phyloP scores from a whole-genome alignment of 495 filamentous ascomycete species.

The Hypoxylon trugodes region DNA sequence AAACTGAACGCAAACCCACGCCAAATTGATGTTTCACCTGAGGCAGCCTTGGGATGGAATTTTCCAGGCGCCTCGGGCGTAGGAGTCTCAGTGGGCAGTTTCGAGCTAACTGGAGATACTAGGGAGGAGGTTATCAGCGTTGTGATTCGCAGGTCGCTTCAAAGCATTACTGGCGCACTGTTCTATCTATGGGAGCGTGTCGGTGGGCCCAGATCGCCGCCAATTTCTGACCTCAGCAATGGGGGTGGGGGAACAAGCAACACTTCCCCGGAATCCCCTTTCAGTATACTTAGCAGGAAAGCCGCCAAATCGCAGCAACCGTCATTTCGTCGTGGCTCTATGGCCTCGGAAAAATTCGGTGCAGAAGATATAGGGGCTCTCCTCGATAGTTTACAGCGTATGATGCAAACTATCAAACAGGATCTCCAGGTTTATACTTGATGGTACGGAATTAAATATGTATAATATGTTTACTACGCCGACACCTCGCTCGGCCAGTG shows the following conservation, averaged over 20 bases:
- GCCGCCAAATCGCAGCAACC: not conserved
- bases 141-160: not conserved
- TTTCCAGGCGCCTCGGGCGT: not conserved
- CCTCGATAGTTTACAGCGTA: not conserved
- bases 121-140: slow-evolving; percentile 1
- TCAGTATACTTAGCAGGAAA: not conserved
- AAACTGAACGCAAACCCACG: not conserved
- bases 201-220: not conserved
- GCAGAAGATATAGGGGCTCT: slow-evolving; percentile 2
- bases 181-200: slow-evolving; percentile 1
- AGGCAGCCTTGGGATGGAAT: not conserved
- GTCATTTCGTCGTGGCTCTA: too few relatives aligned
- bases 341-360: not conserved
- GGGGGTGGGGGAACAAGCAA: not conserved
- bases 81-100: not conserved
- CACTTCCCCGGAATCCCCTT: not conserved
- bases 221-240: not conserved
- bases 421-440: not conserved
- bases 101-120: not conserved
- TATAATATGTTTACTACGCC: too few relatives aligned
- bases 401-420: not conserved
- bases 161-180: not conserved
- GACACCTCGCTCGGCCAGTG: too few relatives aligned
- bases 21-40: not conserved
- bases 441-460: not conserved